Conservation (phyloP, 2,329 filamentous ascomycete species). For the Trichoderma sp. region DNA sequence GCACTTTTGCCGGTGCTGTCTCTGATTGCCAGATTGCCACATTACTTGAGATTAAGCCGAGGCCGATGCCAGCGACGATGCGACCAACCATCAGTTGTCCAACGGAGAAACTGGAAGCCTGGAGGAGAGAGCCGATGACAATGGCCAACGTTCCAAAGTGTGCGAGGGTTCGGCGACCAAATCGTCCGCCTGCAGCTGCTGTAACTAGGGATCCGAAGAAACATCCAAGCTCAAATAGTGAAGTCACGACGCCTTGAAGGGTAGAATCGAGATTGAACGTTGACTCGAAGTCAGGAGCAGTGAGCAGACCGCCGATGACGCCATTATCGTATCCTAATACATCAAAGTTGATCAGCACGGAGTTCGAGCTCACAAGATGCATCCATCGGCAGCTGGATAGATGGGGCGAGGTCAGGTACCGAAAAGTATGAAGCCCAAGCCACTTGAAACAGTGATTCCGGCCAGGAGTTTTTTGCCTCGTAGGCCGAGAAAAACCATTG, state of each 20-base stretch:
- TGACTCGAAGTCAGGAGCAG: conserved; percentile 15
- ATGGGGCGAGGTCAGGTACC: neutral
- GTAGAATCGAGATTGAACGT: conserved; percentile 17
- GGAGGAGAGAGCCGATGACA: conserved; percentile 48
- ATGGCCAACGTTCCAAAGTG: conserved; percentile 46
- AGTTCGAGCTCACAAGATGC: neutral
- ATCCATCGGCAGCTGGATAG: neutral
- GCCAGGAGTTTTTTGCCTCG: conserved; percentile 9
- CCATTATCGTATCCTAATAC: conserved; percentile 10
- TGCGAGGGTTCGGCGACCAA: conserved; percentile 48
- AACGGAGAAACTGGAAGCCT: conserved; percentile 46
- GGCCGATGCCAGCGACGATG: conserved; percentile 44
- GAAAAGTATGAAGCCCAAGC: conserved; percentile 14
- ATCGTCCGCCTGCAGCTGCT: conserved; percentile 45
- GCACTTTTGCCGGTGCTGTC: conserved; percentile 29
- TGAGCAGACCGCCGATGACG: conserved; percentile 12
- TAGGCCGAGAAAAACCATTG: conserved; percentile 9
- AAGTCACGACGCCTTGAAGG: conserved; percentile 15
- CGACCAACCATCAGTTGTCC: conserved; percentile 49
- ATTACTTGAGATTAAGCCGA: neutral
- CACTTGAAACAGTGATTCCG: conserved; percentile 19
- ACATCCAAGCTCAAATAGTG: conserved; percentile 16
- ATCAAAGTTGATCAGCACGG: neutral
- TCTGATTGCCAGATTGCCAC: conserved; percentile 41
- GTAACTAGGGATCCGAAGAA: conserved; percentile 27